Percentiles rank a stretch among this genome's conserved stretches.
Evolutionary conservation across 768 basidiomycete species (phyloP).

Genomic region (Russula olivacea): DNA sequence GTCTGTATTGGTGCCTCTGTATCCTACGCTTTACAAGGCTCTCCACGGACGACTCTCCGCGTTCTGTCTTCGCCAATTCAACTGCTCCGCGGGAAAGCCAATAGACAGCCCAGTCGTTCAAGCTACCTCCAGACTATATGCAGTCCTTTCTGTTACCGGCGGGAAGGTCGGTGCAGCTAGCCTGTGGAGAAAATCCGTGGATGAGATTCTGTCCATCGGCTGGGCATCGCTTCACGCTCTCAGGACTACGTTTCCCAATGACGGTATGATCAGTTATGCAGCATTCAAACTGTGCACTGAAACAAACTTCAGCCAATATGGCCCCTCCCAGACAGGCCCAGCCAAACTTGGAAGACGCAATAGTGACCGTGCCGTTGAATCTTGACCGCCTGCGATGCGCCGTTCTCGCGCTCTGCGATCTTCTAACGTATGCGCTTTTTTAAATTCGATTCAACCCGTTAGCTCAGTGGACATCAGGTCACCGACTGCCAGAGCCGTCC

Average conservation of each 20-base stretch:
- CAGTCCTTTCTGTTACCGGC: slow-evolving; percentile 61
- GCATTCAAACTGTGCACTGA: background rate
- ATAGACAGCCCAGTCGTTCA: slow-evolving; percentile 37
- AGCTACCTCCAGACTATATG: slow-evolving; percentile 53
- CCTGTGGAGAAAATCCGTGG: slow-evolving; percentile 70
- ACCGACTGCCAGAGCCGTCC: slow-evolving; percentile 53
- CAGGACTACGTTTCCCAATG: slow-evolving; percentile 51
- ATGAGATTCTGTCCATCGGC: slow-evolving; percentile 61
- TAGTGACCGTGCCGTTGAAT: slow-evolving; percentile 47
- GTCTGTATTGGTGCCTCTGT: slow-evolving; percentile 50
- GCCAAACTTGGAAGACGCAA: slow-evolving; percentile 40
- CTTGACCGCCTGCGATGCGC: slow-evolving; percentile 57
- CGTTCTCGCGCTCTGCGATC: slow-evolving; percentile 44
- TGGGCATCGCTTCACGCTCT: slow-evolving; percentile 55
- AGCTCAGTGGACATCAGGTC: slow-evolving; percentile 39
- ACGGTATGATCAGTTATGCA: slow-evolving; percentile 34
- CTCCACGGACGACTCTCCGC: slow-evolving; percentile 47
- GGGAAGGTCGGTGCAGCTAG: slow-evolving; percentile 71
- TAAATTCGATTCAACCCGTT: background rate
- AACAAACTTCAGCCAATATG: slow-evolving; percentile 17
- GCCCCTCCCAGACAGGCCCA: slow-evolving; percentile 23
- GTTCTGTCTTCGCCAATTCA: slow-evolving; percentile 50
- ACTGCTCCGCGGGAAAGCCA: slow-evolving; percentile 45
- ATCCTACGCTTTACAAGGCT: slow-evolving; percentile 61
- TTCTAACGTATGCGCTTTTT: slow-evolving; percentile 44